These are phyloP conservation scores for Rhododendron simsii DNA, from an alignment of 148 eudicot species.

Conservation along the genomic window DNA sequence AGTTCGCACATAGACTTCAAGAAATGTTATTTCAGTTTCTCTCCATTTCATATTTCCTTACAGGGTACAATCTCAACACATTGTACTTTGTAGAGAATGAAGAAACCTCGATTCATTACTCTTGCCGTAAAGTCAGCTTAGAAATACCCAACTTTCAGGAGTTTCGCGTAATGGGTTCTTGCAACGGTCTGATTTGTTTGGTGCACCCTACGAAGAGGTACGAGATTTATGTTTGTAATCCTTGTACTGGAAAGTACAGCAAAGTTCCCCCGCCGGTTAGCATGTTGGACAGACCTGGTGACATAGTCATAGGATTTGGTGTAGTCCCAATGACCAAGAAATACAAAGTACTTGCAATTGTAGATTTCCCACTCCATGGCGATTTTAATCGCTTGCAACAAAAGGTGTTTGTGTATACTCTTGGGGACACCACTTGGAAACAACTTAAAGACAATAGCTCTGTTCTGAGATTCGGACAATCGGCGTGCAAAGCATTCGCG, in stretches of 20 bases:
- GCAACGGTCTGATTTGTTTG: constrained; percentile 5
- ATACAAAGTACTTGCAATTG: background rate
- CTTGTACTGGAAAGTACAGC: background rate
- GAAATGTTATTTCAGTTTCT: background rate
- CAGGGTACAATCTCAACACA: background rate
- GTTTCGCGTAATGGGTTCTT: background rate
- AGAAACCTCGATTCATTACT: background rate
- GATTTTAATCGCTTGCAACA: background rate
- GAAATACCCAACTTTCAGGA: background rate
- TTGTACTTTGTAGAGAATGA: background rate
- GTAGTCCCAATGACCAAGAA: background rate
- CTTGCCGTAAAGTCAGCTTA: background rate
- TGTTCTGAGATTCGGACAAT: background rate
- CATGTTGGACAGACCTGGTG: background rate
- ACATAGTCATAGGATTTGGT: background rate
- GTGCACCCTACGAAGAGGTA: background rate
- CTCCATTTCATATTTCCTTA: background rate
- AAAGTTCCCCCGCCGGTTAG: background rate
- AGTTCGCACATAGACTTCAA: background rate
- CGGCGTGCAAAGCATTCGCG: background rate
- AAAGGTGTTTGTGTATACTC: background rate
- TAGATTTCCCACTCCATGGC: background rate
- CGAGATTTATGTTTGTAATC: background rate
- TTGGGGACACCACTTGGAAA: background rate
- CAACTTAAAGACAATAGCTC: background rate